Evolutionary conservation across 441 rosid genomes (phyloP).

Genomic region (Syzygium syzygioides): DNA sequence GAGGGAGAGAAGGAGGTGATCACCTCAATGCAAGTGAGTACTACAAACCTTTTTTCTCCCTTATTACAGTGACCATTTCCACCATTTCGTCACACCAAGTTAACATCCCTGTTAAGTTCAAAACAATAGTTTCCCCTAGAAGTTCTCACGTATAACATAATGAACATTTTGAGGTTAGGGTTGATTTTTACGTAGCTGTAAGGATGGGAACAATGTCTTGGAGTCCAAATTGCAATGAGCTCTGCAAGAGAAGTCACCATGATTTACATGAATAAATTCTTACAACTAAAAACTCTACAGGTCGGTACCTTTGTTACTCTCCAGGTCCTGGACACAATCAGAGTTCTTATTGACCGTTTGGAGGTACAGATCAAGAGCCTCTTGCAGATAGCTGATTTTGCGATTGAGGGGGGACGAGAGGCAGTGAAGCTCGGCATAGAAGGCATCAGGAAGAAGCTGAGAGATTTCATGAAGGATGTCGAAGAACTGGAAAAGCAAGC

Average conservation of each 20-base stretch:
- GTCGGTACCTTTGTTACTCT: slow-evolving; percentile 30
- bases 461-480: too few species aligned
- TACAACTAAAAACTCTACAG: neutral
- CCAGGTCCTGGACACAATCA: slow-evolving; percentile 60
- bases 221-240: neutral
- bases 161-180: neutral
- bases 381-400: too few species aligned
- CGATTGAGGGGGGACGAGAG: too few species aligned
- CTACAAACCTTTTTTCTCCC: neutral
- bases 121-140: neutral
- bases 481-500: too few species aligned
- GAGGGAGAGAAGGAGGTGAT: neutral
- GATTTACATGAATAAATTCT: neutral
- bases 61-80: neutral
- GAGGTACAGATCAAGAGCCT: too few species aligned
- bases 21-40: neutral
- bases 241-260: neutral
- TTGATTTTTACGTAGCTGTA: neutral
- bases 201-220: neutral
- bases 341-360: too few species aligned
- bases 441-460: too few species aligned
- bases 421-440: too few species aligned
- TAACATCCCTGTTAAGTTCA: neutral
- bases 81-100: neutral
- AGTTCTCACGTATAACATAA: neutral